Base-by-base conservation (phyloP, 1,284 basidiomycete genomes). In the Ceratobasidium sp. region DNA sequence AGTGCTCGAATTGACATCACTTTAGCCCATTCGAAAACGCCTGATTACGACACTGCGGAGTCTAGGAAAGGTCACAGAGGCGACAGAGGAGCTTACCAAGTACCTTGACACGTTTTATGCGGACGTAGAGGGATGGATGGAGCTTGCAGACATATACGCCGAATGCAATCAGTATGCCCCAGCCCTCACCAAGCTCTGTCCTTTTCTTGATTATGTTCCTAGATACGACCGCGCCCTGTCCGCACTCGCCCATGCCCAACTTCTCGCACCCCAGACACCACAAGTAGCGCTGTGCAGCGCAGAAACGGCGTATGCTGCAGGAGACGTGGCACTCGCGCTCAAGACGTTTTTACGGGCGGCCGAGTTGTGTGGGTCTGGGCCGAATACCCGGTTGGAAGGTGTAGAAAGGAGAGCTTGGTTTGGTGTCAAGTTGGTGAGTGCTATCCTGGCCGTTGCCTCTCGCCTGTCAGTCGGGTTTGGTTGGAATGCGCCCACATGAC, bases 41-140 rank as follows among this genome's bases (percentile, higher is more conserved):
- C 86, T 91, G 62, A 91, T 97, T 76, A 89, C 92, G 0, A 87
- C 96, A 48, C 83, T 90, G 2, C 82, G 88, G 62, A 84, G 87
- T 22, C 83, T 83, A n/a, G 89, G 90, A 62, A 87, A 87, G 78
- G 82, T 88, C 3, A 87, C 91, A 58, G 85, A 86, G 51, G 90
- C 93, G 0, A 90, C 96, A 0, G 86, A 90, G 11, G 89, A 94
- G 76, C 86, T 99, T 6, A 89, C 90, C 24, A 83, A 86, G 41
- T 92, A 95, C 80, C 88, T 98, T 46, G 97, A 98, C 80, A 95
- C 91, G 0, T 96, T 97, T 82, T 98, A 98, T 81, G 89, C 90
- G 34, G 97, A 99, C 79, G 86, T 94, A 0, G 92, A 96, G 78
- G 96, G 88, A 4, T 99, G 97, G 98, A 85, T 95, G 13, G 91